phyloP scores from a whole-genome alignment of 192 early-diverging fungal species.

The Backusella parvicylindrica region DNA sequence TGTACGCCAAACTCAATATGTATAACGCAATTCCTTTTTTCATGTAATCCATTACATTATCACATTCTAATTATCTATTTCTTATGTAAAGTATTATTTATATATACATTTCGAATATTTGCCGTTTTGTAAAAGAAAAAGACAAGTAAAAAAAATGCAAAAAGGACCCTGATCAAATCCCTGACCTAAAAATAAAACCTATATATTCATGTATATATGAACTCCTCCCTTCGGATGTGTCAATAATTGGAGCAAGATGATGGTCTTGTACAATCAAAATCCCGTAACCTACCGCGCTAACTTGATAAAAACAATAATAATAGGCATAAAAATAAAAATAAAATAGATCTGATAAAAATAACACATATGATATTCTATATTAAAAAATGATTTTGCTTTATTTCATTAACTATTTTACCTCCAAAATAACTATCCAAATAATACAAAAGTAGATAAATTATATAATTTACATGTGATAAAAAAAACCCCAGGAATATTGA shows the following conservation, averaged over 20 bases:
- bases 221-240: neutral
- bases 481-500: neutral
- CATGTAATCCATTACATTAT: neutral
- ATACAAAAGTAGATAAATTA: neutral
- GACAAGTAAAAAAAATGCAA: neutral
- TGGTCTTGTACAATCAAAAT: neutral
- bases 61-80: neutral
- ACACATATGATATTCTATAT: too few species aligned
- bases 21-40: neutral
- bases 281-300: neutral
- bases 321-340: neutral
- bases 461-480: neutral
- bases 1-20: conserved; percentile 1
- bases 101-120: neutral
- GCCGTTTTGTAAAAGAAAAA: neutral
- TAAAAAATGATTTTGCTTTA: too few species aligned
- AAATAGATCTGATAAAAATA: neutral
- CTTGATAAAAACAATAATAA: neutral
- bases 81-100: neutral
- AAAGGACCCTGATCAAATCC: neutral
- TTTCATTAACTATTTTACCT: too few species aligned
- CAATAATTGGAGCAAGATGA: neutral
- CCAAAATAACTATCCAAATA: too few species aligned
- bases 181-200: neutral
- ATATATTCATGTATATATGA: neutral